A percentile compares a stretch with the other conserved stretches of the same genome.
phyloP scores from a whole-genome alignment of 768 basidiomycete species.

The Lanmaoa pseudosensibilis region DNA sequence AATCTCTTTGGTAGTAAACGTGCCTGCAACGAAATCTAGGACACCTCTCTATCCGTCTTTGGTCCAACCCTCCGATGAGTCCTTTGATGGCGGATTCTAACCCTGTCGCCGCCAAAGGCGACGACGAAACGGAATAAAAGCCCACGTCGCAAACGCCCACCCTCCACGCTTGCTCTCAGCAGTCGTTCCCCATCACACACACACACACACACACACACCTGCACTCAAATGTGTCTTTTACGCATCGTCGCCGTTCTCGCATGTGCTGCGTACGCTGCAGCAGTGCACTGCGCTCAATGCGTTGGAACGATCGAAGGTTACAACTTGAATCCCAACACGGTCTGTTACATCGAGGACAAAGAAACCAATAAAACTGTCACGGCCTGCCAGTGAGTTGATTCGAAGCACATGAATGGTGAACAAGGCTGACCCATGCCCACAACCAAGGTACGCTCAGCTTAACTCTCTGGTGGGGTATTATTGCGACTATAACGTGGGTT shows the following conservation, averaged over 20 bases:
- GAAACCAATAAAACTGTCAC: background rate
- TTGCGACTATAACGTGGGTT: slow-evolving; percentile 4
- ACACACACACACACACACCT: too few species aligned
- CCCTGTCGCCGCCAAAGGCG: background rate
- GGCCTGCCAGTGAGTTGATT: background rate
- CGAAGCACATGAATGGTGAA: background rate
- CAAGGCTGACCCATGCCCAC: background rate
- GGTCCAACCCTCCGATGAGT: background rate
- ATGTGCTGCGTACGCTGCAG: background rate
- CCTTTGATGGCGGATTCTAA: background rate
- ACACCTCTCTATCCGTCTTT: background rate
- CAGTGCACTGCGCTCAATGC: background rate
- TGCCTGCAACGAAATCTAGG: background rate
- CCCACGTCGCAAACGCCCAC: background rate
- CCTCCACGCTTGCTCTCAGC: background rate
- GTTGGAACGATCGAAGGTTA: background rate
- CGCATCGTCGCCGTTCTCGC: background rate
- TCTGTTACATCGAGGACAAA: background rate
- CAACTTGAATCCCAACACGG: background rate
- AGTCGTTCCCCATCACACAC: background rate
- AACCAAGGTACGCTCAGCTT: background rate
- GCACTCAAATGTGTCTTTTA: background rate
- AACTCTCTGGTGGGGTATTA: too few species aligned
- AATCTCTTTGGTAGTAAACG: background rate
- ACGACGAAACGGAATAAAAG: background rate